Percentiles rank a stretch among this genome's conserved stretches.
Evolutionary conservation across 768 basidiomycete species (phyloP).

Genomic region (Calocera cornea): DNA sequence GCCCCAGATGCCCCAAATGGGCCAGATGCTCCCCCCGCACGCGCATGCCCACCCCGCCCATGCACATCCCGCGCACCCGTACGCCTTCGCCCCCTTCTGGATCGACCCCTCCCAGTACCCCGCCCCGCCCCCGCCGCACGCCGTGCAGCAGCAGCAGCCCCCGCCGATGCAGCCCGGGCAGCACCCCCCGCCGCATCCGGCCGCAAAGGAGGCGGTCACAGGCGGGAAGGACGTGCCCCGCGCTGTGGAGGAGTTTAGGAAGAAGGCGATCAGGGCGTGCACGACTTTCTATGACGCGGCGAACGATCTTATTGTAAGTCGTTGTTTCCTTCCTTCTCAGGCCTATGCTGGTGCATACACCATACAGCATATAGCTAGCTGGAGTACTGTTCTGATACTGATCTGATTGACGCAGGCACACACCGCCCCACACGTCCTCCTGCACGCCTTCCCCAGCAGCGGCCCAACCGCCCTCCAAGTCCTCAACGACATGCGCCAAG

Average conservation of each 20-base stretch:
- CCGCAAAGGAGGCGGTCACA: neutral
- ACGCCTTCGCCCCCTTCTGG: too few relatives aligned
- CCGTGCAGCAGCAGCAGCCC: neutral
- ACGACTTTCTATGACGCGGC: neutral
- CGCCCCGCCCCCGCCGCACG: neutral
- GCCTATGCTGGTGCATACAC: too few relatives aligned
- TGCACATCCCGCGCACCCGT: too few relatives aligned
- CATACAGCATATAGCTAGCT: too few relatives aligned
- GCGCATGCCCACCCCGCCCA: too few relatives aligned
- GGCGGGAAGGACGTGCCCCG: neutral
- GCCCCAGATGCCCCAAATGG: too few relatives aligned
- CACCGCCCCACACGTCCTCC: neutral
- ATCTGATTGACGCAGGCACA: neutral
- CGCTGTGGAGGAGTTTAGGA: neutral
- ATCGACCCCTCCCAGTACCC: neutral
- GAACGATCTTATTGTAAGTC: neutral
- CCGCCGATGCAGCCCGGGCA: neutral
- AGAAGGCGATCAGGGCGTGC: neutral
- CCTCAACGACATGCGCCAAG: conserved; percentile 1
- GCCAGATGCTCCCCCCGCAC: too few relatives aligned
- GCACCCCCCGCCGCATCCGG: neutral
- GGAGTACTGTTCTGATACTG: neutral
- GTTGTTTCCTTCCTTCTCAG: neutral
- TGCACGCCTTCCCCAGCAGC: neutral
- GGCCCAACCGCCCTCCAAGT: conserved; percentile 4